These are phyloP conservation scores for Vitellaria paradoxa DNA, from an alignment of 179 eudicot species.

Conservation along the genomic window DNA sequence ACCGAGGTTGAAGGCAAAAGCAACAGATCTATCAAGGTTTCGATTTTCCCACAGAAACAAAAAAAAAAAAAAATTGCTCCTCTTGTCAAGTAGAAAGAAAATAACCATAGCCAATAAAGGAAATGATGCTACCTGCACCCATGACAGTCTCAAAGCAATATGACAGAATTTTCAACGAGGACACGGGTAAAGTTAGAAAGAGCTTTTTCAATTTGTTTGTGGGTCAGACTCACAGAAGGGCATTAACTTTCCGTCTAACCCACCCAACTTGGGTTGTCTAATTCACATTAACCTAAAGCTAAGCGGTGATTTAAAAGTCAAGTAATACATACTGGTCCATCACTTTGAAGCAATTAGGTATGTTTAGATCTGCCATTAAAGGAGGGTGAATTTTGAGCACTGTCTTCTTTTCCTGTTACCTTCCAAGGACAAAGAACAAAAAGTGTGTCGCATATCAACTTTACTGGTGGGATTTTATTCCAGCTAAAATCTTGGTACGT, in stretches of 20 bases:
- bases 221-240: not conserved
- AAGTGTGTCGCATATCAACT: not conserved
- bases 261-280: slow-evolving; percentile 2
- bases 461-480: not conserved
- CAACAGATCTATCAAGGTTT: not conserved
- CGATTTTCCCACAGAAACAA: slow-evolving; percentile 10
- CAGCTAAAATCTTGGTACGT: not conserved
- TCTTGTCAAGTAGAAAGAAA: slow-evolving; percentile 19
- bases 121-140: slow-evolving; percentile 19
- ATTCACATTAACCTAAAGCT: not conserved
- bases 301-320: slow-evolving; percentile 1
- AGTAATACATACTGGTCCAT: not conserved
- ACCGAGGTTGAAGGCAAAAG: not conserved
- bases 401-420: not conserved
- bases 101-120: slow-evolving; percentile 14
- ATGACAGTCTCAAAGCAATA: slow-evolving; percentile 18
- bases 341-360: too few species aligned
- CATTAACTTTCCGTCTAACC: slow-evolving; percentile 3
- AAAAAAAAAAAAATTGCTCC: slow-evolving; percentile 3
- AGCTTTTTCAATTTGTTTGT: slow-evolving; percentile 12
- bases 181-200: not conserved
- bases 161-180: not conserved
- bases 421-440: not conserved
- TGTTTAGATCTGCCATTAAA: too few species aligned
- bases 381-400: not conserved